Percentiles rank a stretch among this genome's conserved stretches.
Conservation (phyloP, 768 basidiomycete genomes). For the Cystofilobasidium macerans region DNA sequence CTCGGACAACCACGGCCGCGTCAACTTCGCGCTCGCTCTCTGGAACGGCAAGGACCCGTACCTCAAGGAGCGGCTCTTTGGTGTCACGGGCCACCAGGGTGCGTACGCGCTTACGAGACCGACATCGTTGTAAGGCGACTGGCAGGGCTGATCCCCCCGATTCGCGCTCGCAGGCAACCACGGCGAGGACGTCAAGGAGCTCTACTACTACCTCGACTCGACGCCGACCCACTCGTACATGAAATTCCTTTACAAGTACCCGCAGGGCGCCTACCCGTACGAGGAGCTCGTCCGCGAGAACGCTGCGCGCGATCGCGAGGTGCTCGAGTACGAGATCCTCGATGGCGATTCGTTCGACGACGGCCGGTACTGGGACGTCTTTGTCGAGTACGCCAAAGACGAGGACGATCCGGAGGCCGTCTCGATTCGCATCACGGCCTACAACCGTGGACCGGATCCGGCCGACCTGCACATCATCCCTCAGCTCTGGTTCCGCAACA, state of each 20-base stretch:
- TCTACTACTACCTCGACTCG: slow-evolving; percentile 97
- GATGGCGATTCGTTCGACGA: slow-evolving; percentile 86
- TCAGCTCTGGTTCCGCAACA: slow-evolving; percentile 94
- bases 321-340: slow-evolving; percentile 82
- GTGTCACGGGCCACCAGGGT: slow-evolving; percentile 82
- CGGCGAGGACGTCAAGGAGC: slow-evolving; percentile 97
- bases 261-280: slow-evolving; percentile 83
- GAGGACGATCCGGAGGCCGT: slow-evolving; percentile 77
- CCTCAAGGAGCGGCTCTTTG: slow-evolving; percentile 91
- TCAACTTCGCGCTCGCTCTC: slow-evolving; percentile 79
- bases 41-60: slow-evolving; percentile 95
- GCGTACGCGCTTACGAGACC: no score
- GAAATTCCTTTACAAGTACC: slow-evolving; percentile 99
- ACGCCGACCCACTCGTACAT: slow-evolving; percentile 99
- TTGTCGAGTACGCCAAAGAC: slow-evolving; percentile 98
- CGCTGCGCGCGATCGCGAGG: slow-evolving; percentile 66
- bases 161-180: slow-evolving; percentile 61
- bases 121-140: no score
- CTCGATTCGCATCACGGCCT: slow-evolving; percentile 86
- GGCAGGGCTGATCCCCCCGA: no score
- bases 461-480: slow-evolving; percentile 90
- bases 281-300: slow-evolving; percentile 84
- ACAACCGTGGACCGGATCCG: slow-evolving; percentile 91
- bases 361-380: slow-evolving; percentile 95
- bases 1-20: slow-evolving; percentile 89